Evolutionary conservation across 805 yeast genomes (phyloP), one percentile per base, ranked within the genome.

Genomic region (Metschnikowia borealis): DNA sequence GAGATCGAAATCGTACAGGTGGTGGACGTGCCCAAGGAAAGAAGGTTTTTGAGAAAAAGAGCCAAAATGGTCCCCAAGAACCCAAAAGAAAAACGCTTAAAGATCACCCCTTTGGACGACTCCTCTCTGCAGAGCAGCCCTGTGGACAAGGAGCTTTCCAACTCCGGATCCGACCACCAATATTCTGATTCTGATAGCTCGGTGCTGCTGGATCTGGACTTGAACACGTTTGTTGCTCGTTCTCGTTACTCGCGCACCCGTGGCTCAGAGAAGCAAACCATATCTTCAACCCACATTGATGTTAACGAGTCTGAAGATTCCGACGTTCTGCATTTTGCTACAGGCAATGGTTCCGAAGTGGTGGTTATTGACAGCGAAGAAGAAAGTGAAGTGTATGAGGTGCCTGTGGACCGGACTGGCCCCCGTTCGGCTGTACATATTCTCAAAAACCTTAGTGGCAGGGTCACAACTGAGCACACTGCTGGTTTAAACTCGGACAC

Each of bases 401-500:
- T n/a, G 33, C 23, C 23, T 7, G 15, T 6, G 14, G 2, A 17
- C 8, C 38, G 23, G 8, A 17, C 23, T 14, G 31, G 52, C 8
- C 31, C 31, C 8, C 41, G 55, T 8, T 64, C 70, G 0, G 60
- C 60, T 2, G 58, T 69, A 6, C 55, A 54, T n/a, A 51, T 70
- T 3, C 52, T 70, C 5, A 56, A 60, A 36, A 65, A 64, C 49
- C 65, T 71, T 6, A 65, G 68, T 39, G 61, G 55, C 34, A 50
- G 37, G 29, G 51, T 58, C 15, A 42, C 44, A 8, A 47, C 48
- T 6, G 49, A 35, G 5, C 15, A 13, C 1, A 51, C 49, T 15
- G 49, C 34, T 4, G 47, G 54, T 5, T 58, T 57, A 3, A 68
- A 68, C 45, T 49, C 51, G 17, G 71, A 69, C 33, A 55, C 71